Evolutionary conservation across 176 grass and related monocot genomes (phyloP).

Genomic region (Avena insularis): DNA sequence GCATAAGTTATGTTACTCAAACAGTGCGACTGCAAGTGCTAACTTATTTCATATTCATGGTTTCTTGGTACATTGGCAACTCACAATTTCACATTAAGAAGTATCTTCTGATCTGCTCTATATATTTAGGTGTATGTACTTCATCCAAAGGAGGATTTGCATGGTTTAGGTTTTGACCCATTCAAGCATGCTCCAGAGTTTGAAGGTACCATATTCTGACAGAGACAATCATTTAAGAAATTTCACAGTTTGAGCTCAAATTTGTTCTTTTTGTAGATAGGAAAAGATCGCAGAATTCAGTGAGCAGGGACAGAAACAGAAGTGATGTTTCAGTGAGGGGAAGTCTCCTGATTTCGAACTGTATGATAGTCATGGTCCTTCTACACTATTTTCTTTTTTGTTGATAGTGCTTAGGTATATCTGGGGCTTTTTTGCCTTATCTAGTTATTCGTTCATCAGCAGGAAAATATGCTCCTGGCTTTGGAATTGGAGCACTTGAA

Average conservation of each 20-base stretch:
- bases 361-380: slow-evolving; percentile 54
- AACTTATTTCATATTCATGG: slow-evolving; percentile 10
- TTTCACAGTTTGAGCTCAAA: slow-evolving; percentile 27
- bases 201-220: slow-evolving; percentile 61
- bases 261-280: slow-evolving; percentile 64
- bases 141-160: slow-evolving; percentile 89
- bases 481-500: slow-evolving; percentile 97
- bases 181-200: slow-evolving; percentile 97
- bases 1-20: slow-evolving; percentile 9
- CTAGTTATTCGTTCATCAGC: slow-evolving; percentile 60
- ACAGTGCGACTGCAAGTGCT: not conserved
- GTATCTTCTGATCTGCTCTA: slow-evolving; percentile 36
- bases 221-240: not conserved
- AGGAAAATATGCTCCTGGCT: slow-evolving; percentile 87
- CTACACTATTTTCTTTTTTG: slow-evolving; percentile 24
- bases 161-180: slow-evolving; percentile 97
- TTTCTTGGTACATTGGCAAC: slow-evolving; percentile 16
- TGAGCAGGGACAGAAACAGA: slow-evolving; percentile 51
- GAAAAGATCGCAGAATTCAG: slow-evolving; percentile 70
- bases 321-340: slow-evolving; percentile 55
- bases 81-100: slow-evolving; percentile 31
- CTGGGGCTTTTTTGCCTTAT: slow-evolving; percentile 14
- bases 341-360: slow-evolving; percentile 79
- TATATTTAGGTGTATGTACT: slow-evolving; percentile 74
- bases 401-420: slow-evolving; percentile 29